Percentiles rank a stretch among this genome's conserved stretches.
Evolutionary conservation across 2,329 filamentous ascomycete genomes (phyloP).

Genomic region (Cytospora mali): DNA sequence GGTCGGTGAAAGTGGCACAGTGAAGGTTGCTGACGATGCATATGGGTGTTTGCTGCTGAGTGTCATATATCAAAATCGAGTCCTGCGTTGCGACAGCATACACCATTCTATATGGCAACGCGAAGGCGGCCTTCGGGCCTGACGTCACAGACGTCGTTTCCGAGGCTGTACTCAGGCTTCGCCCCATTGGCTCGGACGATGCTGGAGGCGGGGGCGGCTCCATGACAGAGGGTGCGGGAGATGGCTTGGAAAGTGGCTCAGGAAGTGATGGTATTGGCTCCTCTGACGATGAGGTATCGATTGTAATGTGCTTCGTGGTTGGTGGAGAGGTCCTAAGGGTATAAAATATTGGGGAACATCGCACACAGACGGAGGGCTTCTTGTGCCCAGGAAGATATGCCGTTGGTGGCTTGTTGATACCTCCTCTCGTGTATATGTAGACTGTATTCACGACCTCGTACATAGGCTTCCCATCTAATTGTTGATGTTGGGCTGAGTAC

Average conservation of each 20-base stretch:
- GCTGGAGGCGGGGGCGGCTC: slow-evolving; percentile 73
- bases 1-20: slow-evolving; percentile 94
- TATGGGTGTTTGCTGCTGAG: slow-evolving; percentile 90
- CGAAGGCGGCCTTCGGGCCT: slow-evolving; percentile 73
- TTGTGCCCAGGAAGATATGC: slow-evolving; percentile 96
- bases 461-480: slow-evolving; percentile 69
- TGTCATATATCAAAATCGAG: slow-evolving; percentile 92
- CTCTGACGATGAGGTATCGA: slow-evolving; percentile 88
- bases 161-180: slow-evolving; percentile 38
- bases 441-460: slow-evolving; percentile 96
- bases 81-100: slow-evolving; percentile 98
- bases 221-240: slow-evolving; percentile 67
- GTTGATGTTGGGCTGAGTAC: slow-evolving; percentile 78
- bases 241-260: slow-evolving; percentile 72
- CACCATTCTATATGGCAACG: slow-evolving; percentile 87
- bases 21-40: slow-evolving; percentile 97
- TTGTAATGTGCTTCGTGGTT: slow-evolving; percentile 83
- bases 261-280: slow-evolving; percentile 82
- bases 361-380: slow-evolving; percentile 94
- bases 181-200: slow-evolving; percentile 60
- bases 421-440: slow-evolving; percentile 95
- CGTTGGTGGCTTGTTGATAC: slow-evolving; percentile 94
- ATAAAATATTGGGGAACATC: slow-evolving; percentile 90
- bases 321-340: slow-evolving; percentile 70
- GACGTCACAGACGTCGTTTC: slow-evolving; percentile 55